phyloP scores from a whole-genome alignment of 1,139 yeast genomes.

The Hemisphaericaspora subhashii region DNA sequence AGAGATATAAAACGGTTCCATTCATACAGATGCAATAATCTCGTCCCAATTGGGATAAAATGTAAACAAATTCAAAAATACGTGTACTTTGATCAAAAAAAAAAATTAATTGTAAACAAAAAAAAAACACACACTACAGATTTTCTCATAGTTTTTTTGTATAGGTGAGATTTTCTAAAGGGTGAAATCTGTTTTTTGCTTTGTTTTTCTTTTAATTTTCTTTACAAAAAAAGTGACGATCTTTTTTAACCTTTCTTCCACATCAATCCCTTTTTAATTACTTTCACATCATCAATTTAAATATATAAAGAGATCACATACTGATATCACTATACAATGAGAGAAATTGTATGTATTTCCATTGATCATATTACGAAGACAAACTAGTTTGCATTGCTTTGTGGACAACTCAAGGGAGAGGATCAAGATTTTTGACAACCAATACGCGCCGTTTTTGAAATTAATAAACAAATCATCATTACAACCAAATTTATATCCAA shows the following conservation, averaged over 20 bases:
- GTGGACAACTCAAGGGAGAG: too few species aligned
- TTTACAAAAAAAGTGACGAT: not conserved
- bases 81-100: slow-evolving; percentile 1
- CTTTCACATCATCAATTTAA: not conserved
- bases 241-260: not conserved
- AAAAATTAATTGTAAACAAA: not conserved
- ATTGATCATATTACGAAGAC: not conserved
- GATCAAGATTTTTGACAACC: slow-evolving; percentile 1
- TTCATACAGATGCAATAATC: too few species aligned
- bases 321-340: slow-evolving; percentile 9
- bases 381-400: not conserved
- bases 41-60: slow-evolving; percentile 5
- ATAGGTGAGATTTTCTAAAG: too few species aligned
- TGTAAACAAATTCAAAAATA: slow-evolving; percentile 1
- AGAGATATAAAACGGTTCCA: too few species aligned
- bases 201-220: too few species aligned
- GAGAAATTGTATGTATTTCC: slow-evolving; percentile 15
- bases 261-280: not conserved
- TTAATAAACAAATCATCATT: too few species aligned
- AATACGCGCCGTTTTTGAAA: slow-evolving; percentile 1
- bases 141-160: not conserved
- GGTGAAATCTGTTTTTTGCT: too few species aligned
- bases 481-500: too few species aligned
- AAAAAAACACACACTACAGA: not conserved
- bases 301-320: not conserved